Base-by-base conservation (phyloP, 176 grass and related monocot genomes). In the Zizania latifolia region DNA sequence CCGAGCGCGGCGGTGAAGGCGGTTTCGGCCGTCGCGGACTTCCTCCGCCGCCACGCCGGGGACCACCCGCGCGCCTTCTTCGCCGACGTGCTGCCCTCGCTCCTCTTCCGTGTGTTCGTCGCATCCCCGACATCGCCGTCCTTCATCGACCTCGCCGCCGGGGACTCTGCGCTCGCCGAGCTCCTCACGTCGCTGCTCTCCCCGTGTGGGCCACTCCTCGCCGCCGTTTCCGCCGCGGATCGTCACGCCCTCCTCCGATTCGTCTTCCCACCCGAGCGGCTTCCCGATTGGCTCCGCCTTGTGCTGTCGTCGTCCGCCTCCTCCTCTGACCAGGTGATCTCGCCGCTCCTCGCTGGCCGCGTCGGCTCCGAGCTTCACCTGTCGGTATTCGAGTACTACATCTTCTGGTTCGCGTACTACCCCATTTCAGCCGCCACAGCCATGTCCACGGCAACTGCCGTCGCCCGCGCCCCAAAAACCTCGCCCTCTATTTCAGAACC, bases 351-450 rank as follows among this genome's bases (percentile, higher is more conserved):
- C 32, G 72, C 68, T 1, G 43, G 76, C 14, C 79, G 89, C 58
- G 75, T 94, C 61, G 84, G 77, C 78, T 62, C 79, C 72, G 79
- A 90, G 48, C 70, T 99, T 15, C 89, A 94, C 59, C 87, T 99
- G 61, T 90, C 89, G 16, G 82, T 92, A 24, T 82, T 94, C 45
- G 86, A 99, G 70, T 99, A 99, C 74, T 92, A 90, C 83, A 79
- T 99, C 65, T 99, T 99, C 71, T 99, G 95, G 95, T 99, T 94
- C 75, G 91, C 91, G n/a, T 99, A 94, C 83, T 82, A 88, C 53
- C 89, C 87, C 10, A 86, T 99, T 51, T 88, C 77, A 0, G 50
- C 81, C 17, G 77, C 89, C 59, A 38, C 58, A 22, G 28, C 81
- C 14, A 27, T 75, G 3, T 13, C 76, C 31, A 14, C 51, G 0